Conservation (phyloP, 1,139 yeast genomes). For the Yamadazyma songkhlaensis region DNA sequence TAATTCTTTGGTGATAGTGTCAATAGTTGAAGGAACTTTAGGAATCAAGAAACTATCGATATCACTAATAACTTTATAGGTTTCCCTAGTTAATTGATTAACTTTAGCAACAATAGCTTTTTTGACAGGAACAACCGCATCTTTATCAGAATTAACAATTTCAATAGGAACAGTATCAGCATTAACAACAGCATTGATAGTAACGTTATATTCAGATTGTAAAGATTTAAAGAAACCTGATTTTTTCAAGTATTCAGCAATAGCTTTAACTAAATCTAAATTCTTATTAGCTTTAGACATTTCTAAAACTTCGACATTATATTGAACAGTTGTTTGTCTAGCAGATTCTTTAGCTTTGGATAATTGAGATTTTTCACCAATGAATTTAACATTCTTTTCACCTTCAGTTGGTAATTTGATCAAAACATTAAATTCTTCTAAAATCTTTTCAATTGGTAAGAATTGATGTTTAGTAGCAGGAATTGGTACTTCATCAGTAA, state of each 20-base stretch:
- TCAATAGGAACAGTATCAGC: slow-evolving; percentile 38
- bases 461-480: slow-evolving; percentile 45
- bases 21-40: slow-evolving; percentile 46
- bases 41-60: slow-evolving; percentile 66
- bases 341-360: slow-evolving; percentile 59
- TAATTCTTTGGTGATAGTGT: slow-evolving; percentile 44
- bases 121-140: slow-evolving; percentile 47
- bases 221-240: slow-evolving; percentile 48
- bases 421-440: slow-evolving; percentile 56
- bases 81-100: slow-evolving; percentile 68
- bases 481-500: slow-evolving; percentile 39
- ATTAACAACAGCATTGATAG: slow-evolving; percentile 54
- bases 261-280: slow-evolving; percentile 67
- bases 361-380: slow-evolving; percentile 60
- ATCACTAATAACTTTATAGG: slow-evolving; percentile 57
- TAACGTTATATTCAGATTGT: slow-evolving; percentile 46
- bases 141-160: slow-evolving; percentile 31
- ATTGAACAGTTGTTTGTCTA: slow-evolving; percentile 49
- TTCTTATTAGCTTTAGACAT: slow-evolving; percentile 87
- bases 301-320: slow-evolving; percentile 65
- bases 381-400: slow-evolving; percentile 53
- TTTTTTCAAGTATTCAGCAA: slow-evolving; percentile 63
- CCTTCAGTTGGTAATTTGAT: slow-evolving; percentile 55
- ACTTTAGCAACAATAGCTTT: slow-evolving; percentile 70
- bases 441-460: slow-evolving; percentile 44